Conservation (phyloP, 176 grass and related monocot species). For the Juncus inflexus region DNA sequence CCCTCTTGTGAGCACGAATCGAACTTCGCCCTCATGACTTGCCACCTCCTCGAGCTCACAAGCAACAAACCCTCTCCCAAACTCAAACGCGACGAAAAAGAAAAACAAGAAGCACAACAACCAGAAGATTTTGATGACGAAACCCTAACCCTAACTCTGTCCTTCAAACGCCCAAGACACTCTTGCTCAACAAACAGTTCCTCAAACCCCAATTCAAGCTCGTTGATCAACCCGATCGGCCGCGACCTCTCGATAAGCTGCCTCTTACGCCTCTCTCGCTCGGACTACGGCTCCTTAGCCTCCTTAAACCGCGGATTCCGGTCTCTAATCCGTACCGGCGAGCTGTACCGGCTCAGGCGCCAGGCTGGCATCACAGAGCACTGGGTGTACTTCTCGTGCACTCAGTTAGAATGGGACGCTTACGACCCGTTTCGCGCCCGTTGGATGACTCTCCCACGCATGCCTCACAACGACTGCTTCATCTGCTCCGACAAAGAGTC, state of each 20-base stretch:
- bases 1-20: slow-evolving; percentile 69
- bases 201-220: slow-evolving; percentile 51
- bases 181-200: slow-evolving; percentile 22
- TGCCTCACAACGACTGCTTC: slow-evolving; percentile 90
- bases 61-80: slow-evolving; percentile 54
- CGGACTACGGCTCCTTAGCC: slow-evolving; percentile 74
- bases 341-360: slow-evolving; percentile 64
- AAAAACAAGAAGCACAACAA: not conserved
- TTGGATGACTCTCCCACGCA: slow-evolving; percentile 90
- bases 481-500: slow-evolving; percentile 92
- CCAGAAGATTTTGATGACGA: slow-evolving; percentile 23
- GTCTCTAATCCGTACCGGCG: slow-evolving; percentile 58
- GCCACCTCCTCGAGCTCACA: slow-evolving; percentile 70
- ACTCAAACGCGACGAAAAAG: slow-evolving; percentile 5
- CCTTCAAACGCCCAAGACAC: slow-evolving; percentile 22
- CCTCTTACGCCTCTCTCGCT: slow-evolving; percentile 65
- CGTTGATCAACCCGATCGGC: slow-evolving; percentile 71
- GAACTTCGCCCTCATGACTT: slow-evolving; percentile 76
- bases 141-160: slow-evolving; percentile 13
- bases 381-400: slow-evolving; percentile 97
- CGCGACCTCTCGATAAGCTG: slow-evolving; percentile 85
- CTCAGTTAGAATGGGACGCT: slow-evolving; percentile 82
- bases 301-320: slow-evolving; percentile 58
- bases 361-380: slow-evolving; percentile 72
- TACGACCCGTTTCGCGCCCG: slow-evolving; percentile 70